Evolutionary conservation across 2,329 filamentous ascomycete genomes (phyloP).

Genomic region (Setomelanomma holmii): DNA sequence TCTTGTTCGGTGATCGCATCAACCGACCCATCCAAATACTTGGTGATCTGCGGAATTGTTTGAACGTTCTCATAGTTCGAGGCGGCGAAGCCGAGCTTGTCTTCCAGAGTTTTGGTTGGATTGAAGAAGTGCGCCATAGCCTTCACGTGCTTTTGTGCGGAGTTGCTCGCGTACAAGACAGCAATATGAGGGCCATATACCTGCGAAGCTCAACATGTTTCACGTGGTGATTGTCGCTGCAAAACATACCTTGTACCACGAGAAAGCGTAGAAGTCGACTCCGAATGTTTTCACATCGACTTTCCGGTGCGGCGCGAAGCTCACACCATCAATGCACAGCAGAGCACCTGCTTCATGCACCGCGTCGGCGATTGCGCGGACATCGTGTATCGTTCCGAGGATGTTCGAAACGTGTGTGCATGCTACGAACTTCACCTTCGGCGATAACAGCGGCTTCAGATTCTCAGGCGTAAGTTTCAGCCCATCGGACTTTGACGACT

Average conservation of each 20-base stretch:
- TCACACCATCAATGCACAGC: constrained; percentile 77
- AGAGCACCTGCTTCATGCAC: constrained; percentile 64
- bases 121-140: constrained; percentile 75
- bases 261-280: constrained; percentile 79
- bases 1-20: constrained; percentile 65
- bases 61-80: constrained; percentile 75
- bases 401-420: constrained; percentile 79
- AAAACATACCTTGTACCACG: constrained; percentile 72
- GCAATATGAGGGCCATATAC: constrained; percentile 79
- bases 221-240: background rate
- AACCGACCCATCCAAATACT: constrained; percentile 62
- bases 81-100: constrained; percentile 73
- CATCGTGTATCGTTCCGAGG: constrained; percentile 72
- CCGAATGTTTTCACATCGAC: constrained; percentile 73
- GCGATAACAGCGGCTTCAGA: constrained; percentile 65
- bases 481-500: constrained; percentile 52
- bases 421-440: constrained; percentile 72
- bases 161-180: constrained; percentile 69
- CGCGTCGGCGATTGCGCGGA: constrained; percentile 61
- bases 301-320: constrained; percentile 74
- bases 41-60: constrained; percentile 65
- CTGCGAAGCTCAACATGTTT: constrained; percentile 23
- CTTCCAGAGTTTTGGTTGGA: constrained; percentile 62
- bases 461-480: constrained; percentile 66
- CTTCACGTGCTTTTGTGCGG: constrained; percentile 62